A percentile compares a stretch with the other conserved stretches of the same genome.
Conservation (phyloP, 768 basidiomycete genomes). For the Lactifluus volemus region DNA sequence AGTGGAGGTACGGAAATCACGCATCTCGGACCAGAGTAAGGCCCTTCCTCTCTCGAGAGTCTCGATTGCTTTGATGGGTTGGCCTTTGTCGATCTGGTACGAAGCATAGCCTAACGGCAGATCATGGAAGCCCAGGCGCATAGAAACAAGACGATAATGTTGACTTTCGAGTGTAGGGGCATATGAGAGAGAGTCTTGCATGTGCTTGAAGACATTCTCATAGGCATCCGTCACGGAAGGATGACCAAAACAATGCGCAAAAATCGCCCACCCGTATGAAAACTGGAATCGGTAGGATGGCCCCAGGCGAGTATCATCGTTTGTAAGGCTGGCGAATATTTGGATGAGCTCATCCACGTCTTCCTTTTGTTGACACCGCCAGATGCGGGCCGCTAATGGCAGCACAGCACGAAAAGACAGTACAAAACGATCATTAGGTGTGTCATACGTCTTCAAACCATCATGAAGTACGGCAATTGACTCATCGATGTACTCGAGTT, state of each 20-base stretch:
- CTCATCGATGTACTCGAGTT: not conserved
- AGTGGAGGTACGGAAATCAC: slow-evolving; percentile 1
- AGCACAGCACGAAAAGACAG: too few species aligned
- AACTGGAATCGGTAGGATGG: not conserved
- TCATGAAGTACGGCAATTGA: not conserved
- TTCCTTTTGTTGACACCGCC: too few species aligned
- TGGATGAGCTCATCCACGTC: too few species aligned
- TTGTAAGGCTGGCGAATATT: too few species aligned
- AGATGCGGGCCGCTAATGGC: too few species aligned
- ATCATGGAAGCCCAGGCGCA: not conserved
- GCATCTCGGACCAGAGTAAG: slow-evolving; percentile 11
- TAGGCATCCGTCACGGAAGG: not conserved
- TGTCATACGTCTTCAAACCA: too few species aligned
- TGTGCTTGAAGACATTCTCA: not conserved
- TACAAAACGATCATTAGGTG: too few species aligned
- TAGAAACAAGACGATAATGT: not conserved
- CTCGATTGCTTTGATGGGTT: not conserved
- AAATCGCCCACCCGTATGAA: not conserved
- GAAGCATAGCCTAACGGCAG: not conserved
- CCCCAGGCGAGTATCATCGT: too few species aligned
- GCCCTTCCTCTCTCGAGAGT: slow-evolving; percentile 9
- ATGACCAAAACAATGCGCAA: not conserved
- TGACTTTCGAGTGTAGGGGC: not conserved
- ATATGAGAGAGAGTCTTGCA: not conserved
- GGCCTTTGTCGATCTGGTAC: not conserved